These are phyloP conservation scores for Polyporus arcularius DNA, from an alignment of 768 basidiomycete species.

Conservation along the genomic window DNA sequence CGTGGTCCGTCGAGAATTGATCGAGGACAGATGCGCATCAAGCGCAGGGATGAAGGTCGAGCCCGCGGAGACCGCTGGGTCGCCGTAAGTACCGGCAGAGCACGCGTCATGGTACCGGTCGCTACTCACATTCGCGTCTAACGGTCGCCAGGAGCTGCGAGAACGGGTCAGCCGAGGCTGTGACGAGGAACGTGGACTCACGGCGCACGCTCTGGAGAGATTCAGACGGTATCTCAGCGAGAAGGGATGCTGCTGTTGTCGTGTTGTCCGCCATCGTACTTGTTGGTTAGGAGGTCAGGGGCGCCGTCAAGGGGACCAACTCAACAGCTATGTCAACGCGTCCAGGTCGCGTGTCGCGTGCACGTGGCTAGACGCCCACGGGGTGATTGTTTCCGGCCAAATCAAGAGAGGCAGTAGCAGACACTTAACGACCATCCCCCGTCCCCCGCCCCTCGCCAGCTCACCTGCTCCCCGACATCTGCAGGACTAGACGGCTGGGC, in stretches of 20 bases:
- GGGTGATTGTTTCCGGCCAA: slow-evolving; percentile 20
- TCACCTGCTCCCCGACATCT: slow-evolving; percentile 2
- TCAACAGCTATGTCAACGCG: background rate
- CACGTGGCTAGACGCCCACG: slow-evolving; percentile 21
- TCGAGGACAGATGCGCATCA: slow-evolving; percentile 32
- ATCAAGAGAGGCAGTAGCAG: slow-evolving; percentile 13
- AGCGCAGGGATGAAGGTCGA: slow-evolving; percentile 35
- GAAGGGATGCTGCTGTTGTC: slow-evolving; percentile 13
- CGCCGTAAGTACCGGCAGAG: background rate
- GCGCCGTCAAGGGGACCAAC: too few species aligned
- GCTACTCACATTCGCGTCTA: slow-evolving; percentile 36
- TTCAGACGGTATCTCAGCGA: slow-evolving; percentile 17
- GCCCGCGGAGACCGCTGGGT: slow-evolving; percentile 32
- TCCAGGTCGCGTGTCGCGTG: slow-evolving; percentile 10
- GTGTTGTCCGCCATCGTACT: slow-evolving; percentile 4
- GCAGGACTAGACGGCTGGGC: slow-evolving; percentile 8
- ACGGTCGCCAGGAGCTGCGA: slow-evolving; percentile 46
- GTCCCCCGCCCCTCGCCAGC: slow-evolving; percentile 14
- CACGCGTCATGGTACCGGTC: background rate
- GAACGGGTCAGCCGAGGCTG: background rate
- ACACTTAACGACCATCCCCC: slow-evolving; percentile 17
- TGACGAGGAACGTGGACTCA: background rate
- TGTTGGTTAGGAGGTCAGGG: too few species aligned
- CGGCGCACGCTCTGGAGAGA: slow-evolving; percentile 20
- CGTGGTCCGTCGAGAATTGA: slow-evolving; percentile 14